Evolutionary conservation across 2,329 filamentous ascomycete species (phyloP).

Genomic region (Diaporthe humulicola): DNA sequence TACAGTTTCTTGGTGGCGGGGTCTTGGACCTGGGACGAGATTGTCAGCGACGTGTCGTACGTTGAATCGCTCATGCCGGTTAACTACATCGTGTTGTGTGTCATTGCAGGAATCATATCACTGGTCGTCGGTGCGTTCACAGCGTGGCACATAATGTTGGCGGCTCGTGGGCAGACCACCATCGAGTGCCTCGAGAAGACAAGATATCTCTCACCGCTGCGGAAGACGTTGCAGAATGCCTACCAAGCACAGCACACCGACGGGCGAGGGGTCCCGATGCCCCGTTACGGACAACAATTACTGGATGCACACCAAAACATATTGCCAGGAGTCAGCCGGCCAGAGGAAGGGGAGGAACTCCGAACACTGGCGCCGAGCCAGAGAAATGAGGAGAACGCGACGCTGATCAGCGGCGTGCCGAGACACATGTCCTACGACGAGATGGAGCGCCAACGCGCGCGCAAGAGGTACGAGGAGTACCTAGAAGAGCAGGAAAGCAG

Average conservation of each 20-base stretch:
- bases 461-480: constrained; percentile 76
- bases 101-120: constrained; percentile 91
- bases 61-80: constrained; percentile 85
- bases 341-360: constrained; percentile 82
- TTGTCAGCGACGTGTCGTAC: constrained; percentile 79
- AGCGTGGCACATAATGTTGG: constrained; percentile 89
- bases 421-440: constrained; percentile 67
- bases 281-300: constrained; percentile 78
- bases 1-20: constrained; percentile 82
- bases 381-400: constrained; percentile 34
- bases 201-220: constrained; percentile 86
- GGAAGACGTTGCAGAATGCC: constrained; percentile 76
- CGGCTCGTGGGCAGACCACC: constrained; percentile 85
- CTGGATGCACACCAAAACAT: constrained; percentile 86
- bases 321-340: constrained; percentile 82
- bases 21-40: constrained; percentile 87
- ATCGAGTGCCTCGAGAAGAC: constrained; percentile 98
- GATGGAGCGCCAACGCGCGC: constrained; percentile 66
- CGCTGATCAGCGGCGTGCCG: constrained; percentile 48
- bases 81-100: constrained; percentile 89
- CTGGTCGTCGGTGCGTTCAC: constrained; percentile 92
- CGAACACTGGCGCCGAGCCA: constrained; percentile 44
- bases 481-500: constrained; percentile 91
- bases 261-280: constrained; percentile 63
- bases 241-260: constrained; percentile 67